Conservation (phyloP, 352 stramenopile species). For the Phytopythium delawarense region DNA sequence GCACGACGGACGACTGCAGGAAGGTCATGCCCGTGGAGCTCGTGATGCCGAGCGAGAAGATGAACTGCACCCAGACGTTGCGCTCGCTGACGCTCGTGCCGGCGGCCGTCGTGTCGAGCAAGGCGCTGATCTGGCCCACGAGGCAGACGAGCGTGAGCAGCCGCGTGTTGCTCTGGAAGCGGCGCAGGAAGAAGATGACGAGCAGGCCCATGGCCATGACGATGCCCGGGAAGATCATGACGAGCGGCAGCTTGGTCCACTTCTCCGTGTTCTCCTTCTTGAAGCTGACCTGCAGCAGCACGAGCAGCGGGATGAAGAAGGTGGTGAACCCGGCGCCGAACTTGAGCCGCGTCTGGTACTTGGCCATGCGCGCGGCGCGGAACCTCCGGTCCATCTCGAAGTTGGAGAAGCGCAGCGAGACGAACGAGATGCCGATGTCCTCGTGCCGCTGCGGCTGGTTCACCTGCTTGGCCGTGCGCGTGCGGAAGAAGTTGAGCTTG, state of each 20-base stretch:
- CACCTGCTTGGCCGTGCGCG: constrained; percentile 23
- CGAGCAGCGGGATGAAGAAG: constrained; percentile 78
- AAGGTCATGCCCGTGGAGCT: constrained; percentile 78
- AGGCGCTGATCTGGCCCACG: constrained; percentile 63
- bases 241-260: constrained; percentile 65
- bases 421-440: constrained; percentile 71
- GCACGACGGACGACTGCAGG: constrained; percentile 55
- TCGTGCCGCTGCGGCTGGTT: constrained; percentile 45
- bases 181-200: constrained; percentile 53
- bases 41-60: constrained; percentile 80
- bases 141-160: constrained; percentile 61
- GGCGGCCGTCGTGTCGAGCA: constrained; percentile 71
- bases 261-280: constrained; percentile 64
- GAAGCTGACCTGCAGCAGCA: constrained; percentile 86
- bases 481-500: constrained; percentile 71
- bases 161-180: constrained; percentile 53
- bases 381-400: constrained; percentile 66
- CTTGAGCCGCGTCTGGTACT: constrained; percentile 73
- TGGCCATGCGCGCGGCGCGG: constrained; percentile 32
- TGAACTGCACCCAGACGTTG: constrained; percentile 87
- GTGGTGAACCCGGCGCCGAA: constrained; percentile 74
- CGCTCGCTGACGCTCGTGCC: constrained; percentile 71
- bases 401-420: constrained; percentile 71
- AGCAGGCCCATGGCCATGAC: constrained; percentile 74
- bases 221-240: constrained; percentile 82